Base-by-base conservation (phyloP, 345 rosid genomes). In the Excoecaria cochinchinensis region DNA sequence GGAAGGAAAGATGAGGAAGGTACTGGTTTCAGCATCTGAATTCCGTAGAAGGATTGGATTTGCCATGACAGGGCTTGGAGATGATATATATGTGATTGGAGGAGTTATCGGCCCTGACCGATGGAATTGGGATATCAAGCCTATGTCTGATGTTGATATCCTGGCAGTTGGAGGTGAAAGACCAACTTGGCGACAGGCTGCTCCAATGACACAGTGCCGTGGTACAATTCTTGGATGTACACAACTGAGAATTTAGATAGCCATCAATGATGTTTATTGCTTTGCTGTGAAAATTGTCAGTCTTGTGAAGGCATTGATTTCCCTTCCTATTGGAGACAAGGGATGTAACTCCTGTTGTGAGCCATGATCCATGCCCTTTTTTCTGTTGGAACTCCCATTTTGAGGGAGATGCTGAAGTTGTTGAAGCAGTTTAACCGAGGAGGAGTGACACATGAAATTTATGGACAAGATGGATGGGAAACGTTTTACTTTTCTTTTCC, bases 21-120 rank as follows among this genome's bases (percentile, higher is more conserved):
- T 80, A 46, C 79, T 89, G 56, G 90, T 82, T 9, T 91, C 94
- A 3, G 94, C 98, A 40, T 90, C 92, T 0, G 99, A 95, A 74
- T 91, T 93, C 78, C 88, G 89, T n/a, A 84, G 82, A 72, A 91
- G 96, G 86, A 93, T 95, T 39, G 96, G 96, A 44, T 86, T 84
- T 81, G 97, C 89, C 1, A 86, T 95, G 97, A 82, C 82, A 6
- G 94, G 96, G 53, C 69, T 93, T 44, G 83, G 93, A 36, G 92
- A 85, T 22, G 97, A 95, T 70, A 83, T 95, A 39, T 88, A 87
- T 69, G 82, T 93, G 71, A 83, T 95, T 1, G 99, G 99, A 72
- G 99, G 99, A 68, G 93, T 95, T 51, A 89, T 95, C 44, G 97
- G 98, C 24, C 98, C 98, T 3, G 98, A 95, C 72, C 63, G 92